phyloP scores from a whole-genome alignment of 2,329 filamentous ascomycete genomes.

The Penicillium concentricum region DNA sequence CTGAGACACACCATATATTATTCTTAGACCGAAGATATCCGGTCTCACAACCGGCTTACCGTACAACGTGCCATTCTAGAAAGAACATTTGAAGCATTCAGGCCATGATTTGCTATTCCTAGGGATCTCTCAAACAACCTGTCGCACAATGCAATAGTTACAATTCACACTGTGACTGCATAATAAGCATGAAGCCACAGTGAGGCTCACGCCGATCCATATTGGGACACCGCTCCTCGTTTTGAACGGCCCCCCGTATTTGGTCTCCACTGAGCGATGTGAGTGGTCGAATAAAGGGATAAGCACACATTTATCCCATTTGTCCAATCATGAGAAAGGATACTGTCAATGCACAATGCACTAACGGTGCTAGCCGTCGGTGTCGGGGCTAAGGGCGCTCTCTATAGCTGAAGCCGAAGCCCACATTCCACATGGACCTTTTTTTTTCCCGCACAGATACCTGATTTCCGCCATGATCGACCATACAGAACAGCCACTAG shows the following conservation, averaged over 20 bases:
- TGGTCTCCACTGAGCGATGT: neutral
- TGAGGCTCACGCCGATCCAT: slow-evolving; percentile 5
- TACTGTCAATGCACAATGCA: slow-evolving; percentile 5
- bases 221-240: slow-evolving; percentile 21
- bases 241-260: slow-evolving; percentile 8
- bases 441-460: neutral
- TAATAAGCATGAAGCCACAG: neutral
- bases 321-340: slow-evolving; percentile 7
- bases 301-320: slow-evolving; percentile 7
- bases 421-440: neutral
- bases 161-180: neutral
- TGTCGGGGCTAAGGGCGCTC: slow-evolving; percentile 13
- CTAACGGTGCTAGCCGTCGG: slow-evolving; percentile 21
- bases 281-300: slow-evolving; percentile 11
- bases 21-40: neutral
- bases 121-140: neutral
- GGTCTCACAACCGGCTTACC: neutral
- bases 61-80: neutral
- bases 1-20: neutral
- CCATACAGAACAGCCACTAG: neutral
- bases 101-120: neutral
- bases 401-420: slow-evolving; percentile 12
- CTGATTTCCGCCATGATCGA: neutral
- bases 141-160: neutral
- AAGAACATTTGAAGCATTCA: neutral